Evolutionary conservation across 1,284 basidiomycete species (phyloP).

Genomic region (Athelia sp.): DNA sequence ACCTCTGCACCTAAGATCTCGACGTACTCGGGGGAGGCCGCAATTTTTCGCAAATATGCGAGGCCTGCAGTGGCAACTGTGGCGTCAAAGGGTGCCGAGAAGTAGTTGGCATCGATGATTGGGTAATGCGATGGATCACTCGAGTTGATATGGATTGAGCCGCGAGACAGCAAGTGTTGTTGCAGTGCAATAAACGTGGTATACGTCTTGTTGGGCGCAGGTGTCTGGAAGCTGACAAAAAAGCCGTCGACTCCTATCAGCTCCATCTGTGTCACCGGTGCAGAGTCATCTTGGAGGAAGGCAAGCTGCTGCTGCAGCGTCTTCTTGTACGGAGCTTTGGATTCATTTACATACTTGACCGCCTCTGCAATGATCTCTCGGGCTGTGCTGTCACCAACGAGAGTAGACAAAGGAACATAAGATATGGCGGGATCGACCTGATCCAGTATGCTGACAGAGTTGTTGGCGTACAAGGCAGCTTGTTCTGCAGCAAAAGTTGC

Average conservation of each 20-base stretch:
- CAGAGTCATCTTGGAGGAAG: not conserved
- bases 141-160: conserved; percentile 1
- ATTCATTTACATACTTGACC: not conserved
- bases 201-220: not conserved
- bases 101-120: not conserved
- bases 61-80: not conserved
- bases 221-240: not conserved
- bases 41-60: not conserved
- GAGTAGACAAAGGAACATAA: not conserved
- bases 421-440: not conserved
- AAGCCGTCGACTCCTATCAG: not conserved
- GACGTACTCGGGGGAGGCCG: not conserved
- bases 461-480: not conserved
- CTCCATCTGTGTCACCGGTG: not conserved
- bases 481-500: not conserved
- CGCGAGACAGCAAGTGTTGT: conserved; percentile 1
- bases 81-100: not conserved
- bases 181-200: not conserved
- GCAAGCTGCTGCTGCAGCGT: not conserved
- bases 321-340: not conserved
- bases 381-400: not conserved
- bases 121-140: not conserved
- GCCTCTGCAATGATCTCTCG: not conserved
- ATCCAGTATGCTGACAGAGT: not conserved
- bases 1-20: not conserved